A percentile compares a stretch with the other conserved stretches of the same genome.
phyloP scores from a whole-genome alignment of 805 yeast genomes.

The Tetrapisispora arboricola region DNA sequence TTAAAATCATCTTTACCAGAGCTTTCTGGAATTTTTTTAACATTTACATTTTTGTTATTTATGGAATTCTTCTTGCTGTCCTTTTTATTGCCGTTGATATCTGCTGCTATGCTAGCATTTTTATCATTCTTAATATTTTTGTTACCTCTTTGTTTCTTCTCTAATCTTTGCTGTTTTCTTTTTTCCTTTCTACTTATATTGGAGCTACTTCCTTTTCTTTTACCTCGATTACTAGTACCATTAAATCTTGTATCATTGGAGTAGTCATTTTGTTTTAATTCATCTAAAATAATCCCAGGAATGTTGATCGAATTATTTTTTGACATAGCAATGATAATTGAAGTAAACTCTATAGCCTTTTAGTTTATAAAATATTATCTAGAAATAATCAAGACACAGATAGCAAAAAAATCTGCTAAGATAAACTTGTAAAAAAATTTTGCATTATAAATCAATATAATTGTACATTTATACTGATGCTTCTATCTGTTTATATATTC shows the following conservation, averaged over 20 bases:
- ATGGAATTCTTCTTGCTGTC: constrained; percentile 15
- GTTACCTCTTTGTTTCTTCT: constrained; percentile 26
- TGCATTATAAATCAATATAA: too few relatives aligned
- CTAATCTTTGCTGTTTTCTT: constrained; percentile 32
- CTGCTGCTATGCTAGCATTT: neutral
- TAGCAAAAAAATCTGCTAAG: too few relatives aligned
- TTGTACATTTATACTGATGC: too few relatives aligned
- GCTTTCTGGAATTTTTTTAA: neutral
- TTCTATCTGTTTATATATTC: neutral
- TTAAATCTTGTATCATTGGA: constrained; percentile 33
- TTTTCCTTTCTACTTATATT: constrained; percentile 33
- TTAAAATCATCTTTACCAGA: constrained; percentile 20
- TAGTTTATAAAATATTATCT: too few relatives aligned
- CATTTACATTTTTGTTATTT: constrained; percentile 16
- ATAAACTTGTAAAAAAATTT: too few relatives aligned
- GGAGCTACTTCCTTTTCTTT: constrained; percentile 25
- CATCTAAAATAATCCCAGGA: constrained; percentile 46
- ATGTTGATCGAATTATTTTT: constrained; percentile 35
- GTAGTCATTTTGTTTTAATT: constrained; percentile 38
- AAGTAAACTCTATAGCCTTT: too few relatives aligned
- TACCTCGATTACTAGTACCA: constrained; percentile 14
- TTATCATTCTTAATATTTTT: constrained; percentile 9
- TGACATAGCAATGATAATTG: constrained; percentile 5
- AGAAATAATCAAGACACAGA: too few relatives aligned
- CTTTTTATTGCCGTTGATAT: neutral